Percentiles rank a stretch among this genome's conserved stretches.
Evolutionary conservation across 305 asterid species (phyloP).

Genomic region (Solanum hybrid): DNA sequence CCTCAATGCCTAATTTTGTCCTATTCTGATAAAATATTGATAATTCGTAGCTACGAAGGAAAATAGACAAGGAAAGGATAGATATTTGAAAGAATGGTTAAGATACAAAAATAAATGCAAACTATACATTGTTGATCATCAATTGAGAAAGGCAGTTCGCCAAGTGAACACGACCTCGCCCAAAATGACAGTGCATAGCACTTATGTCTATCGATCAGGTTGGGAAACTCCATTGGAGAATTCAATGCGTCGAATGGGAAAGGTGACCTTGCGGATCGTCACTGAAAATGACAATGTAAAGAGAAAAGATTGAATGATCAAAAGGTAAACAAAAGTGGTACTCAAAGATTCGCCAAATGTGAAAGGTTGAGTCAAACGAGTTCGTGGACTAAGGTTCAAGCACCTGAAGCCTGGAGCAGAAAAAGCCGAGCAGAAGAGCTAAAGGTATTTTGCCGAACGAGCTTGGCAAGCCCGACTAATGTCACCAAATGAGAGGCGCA

Average conservation of each 20-base stretch:
- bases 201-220: not conserved
- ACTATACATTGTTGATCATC: not conserved
- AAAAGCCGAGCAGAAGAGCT: too few relatives aligned
- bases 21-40: not conserved
- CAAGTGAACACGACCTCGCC: not conserved
- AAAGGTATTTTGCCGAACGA: too few relatives aligned
- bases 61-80: not conserved
- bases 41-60: not conserved
- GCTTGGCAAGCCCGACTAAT: too few relatives aligned
- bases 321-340: not conserved
- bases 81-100: not conserved
- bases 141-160: not conserved
- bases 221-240: not conserved
- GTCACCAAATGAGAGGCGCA: too few relatives aligned
- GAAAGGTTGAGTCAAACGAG: too few relatives aligned
- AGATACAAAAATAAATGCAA: not conserved
- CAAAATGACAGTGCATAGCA: not conserved
- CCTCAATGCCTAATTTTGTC: not conserved
- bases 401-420: too few relatives aligned
- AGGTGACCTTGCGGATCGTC: not conserved
- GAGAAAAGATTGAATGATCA: not conserved
- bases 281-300: too few relatives aligned
- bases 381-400: too few relatives aligned
- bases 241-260: not conserved
- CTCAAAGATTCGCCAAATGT: too few relatives aligned